A percentile compares a stretch with the other conserved stretches of the same genome.
These are phyloP conservation scores for Volutella citrinella DNA, from an alignment of 2,329 filamentous ascomycete genomes.

Conservation along the genomic window DNA sequence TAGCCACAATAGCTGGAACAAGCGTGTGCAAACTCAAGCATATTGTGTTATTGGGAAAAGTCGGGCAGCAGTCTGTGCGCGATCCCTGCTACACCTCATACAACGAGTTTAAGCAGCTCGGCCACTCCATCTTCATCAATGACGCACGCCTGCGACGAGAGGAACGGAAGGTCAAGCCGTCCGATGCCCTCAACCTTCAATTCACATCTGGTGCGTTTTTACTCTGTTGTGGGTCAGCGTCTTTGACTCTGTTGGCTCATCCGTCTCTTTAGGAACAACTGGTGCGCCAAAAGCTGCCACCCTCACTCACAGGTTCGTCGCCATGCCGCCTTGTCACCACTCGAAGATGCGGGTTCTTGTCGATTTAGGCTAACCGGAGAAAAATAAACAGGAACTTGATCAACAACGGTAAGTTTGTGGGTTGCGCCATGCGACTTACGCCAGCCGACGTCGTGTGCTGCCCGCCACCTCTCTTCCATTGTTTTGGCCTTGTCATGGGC, in stretches of 20 bases:
- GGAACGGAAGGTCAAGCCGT: neutral
- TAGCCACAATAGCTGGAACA: too few relatives aligned
- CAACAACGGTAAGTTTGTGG: conserved; percentile 52
- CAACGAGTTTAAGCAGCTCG: neutral
- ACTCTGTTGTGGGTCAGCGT: too few relatives aligned
- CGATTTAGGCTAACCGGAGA: too few relatives aligned
- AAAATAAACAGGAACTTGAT: conserved; percentile 39
- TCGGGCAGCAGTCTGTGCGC: too few relatives aligned
- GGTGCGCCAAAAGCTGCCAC: conserved; percentile 15
- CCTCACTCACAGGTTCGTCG: conserved; percentile 9
- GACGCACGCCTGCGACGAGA: neutral
- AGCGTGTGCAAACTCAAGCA: too few relatives aligned
- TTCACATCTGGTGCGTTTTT: too few relatives aligned
- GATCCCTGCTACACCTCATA: too few relatives aligned
- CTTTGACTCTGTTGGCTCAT: too few relatives aligned
- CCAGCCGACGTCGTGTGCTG: conserved; percentile 60
- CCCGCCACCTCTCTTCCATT: conserved; percentile 64
- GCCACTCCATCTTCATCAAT: neutral
- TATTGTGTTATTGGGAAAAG: too few relatives aligned
- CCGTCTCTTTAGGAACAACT: conserved; percentile 10
- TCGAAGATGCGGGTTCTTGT: too few relatives aligned
- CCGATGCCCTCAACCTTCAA: conserved; percentile 13
- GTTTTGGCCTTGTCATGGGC: conserved; percentile 69
- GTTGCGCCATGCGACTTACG: conserved; percentile 43
- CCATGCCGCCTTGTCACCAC: too few relatives aligned